Evolutionary conservation across 495 filamentous ascomycete species (phyloP).

Genomic region (Mycothermus thermophilus): DNA sequence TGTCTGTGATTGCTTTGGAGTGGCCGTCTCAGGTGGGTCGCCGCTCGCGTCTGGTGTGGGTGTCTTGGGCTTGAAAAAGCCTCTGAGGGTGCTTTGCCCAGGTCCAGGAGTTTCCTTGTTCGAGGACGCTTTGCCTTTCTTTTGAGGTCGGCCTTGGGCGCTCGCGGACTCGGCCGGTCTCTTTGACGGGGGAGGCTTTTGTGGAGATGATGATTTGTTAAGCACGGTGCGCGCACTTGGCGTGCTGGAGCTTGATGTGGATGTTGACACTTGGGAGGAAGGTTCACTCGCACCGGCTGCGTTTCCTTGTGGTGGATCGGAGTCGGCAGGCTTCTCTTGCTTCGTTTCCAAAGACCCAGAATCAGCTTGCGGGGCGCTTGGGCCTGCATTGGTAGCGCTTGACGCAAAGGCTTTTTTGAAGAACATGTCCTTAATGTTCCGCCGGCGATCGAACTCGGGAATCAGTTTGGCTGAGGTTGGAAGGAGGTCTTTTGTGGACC

Average conservation of each 20-base stretch:
- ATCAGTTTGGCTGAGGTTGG: constrained; percentile 71
- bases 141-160: constrained; percentile 19
- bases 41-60: constrained; percentile 13
- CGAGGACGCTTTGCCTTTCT: constrained; percentile 24
- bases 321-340: no score
- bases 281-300: neutral
- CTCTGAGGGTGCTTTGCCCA: constrained; percentile 63
- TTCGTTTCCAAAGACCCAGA: no score
- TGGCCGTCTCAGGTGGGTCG: constrained; percentile 1
- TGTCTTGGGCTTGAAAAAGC: constrained; percentile 63
- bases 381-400: no score
- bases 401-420: constrained; percentile 45
- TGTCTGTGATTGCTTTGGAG: neutral
- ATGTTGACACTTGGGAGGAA: constrained; percentile 1
- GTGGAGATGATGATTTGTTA: constrained; percentile 7
- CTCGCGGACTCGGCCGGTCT: constrained; percentile 16
- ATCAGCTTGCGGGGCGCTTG: neutral
- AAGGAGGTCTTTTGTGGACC: constrained; percentile 48
- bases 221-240: neutral
- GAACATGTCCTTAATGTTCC: constrained; percentile 91
- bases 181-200: constrained; percentile 17
- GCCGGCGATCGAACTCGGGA: constrained; percentile 72
- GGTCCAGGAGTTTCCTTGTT: constrained; percentile 24
- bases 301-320: neutral
- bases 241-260: neutral